Evolutionary conservation across 805 yeast species (phyloP), one percentile per base, ranked within the genome.

Genomic region (Yarrowia sp.): DNA sequence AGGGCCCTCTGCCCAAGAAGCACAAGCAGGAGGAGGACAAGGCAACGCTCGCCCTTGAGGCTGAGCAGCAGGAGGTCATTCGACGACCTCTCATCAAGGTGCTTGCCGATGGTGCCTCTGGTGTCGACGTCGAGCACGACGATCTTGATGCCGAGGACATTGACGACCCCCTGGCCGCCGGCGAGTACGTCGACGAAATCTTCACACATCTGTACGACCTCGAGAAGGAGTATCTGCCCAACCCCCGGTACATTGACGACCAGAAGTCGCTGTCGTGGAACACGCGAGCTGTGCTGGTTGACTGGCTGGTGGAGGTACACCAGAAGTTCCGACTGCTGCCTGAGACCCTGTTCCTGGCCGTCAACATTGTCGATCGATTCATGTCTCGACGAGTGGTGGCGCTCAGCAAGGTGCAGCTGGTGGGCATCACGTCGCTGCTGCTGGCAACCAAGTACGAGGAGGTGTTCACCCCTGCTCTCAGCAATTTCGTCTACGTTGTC

Each of bases 391-490:
- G 88, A 71, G 80, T 81, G 44, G 92, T 90, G 28, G 87, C 87
- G 66, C 84, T 92, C 66, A 91, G 87, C 71, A 85, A 89, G 75
- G 76, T 92, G 58, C 98, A 92, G 78, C 81, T 92, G 67, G 80
- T 91, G 64, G 97, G 97, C 5, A 89, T 95, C 0, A 90, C 96
- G 1, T 82, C 92, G 11, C 77, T 92, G 65, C 90, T 91, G 75
- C 88, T 91, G 67, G 96, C 97, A 44, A 96, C 97, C 14, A 92
- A 92, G 76, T 90, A 89, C 74, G 97, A 92, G 77, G 98, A 92
- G 77, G 96, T 92, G 32, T 88, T 86, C 73, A 82, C 91, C 10
- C 98, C 97, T 10, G 86, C 92, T 39, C 87, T 92, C 35, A 84
- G 87, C 66, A 89, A 90, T 75, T 92, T 90, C 74, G 89, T 96